These are phyloP conservation scores for Nannizziopsis barbatae DNA, from an alignment of 2,329 filamentous ascomycete species.

Conservation along the genomic window DNA sequence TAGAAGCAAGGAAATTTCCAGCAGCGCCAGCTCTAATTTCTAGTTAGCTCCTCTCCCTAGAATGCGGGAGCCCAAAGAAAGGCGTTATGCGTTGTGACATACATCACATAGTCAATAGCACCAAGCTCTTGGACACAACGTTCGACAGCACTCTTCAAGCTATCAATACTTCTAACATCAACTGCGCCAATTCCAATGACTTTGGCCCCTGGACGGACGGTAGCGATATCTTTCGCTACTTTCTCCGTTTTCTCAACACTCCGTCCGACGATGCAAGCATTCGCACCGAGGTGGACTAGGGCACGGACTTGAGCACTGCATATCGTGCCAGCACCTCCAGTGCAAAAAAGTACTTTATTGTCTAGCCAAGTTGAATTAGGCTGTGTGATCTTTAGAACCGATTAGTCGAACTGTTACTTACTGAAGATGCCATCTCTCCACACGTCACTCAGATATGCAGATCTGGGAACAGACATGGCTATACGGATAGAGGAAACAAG, in stretches of 20 bases:
- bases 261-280: conserved; percentile 88
- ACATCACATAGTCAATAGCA: conserved; percentile 87
- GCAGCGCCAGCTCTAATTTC: conserved; percentile 66
- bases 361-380: conserved; percentile 39
- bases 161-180: conserved; percentile 62
- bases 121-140: conserved; percentile 73
- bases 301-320: conserved; percentile 90
- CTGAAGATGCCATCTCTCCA: conserved; percentile 85
- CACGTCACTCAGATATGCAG: conserved; percentile 66
- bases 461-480: conserved; percentile 57
- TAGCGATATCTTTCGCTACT: conserved; percentile 70
- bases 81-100: conserved; percentile 28
- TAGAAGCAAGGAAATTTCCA: conserved; percentile 85
- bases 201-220: conserved; percentile 63
- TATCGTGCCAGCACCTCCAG: conserved; percentile 84
- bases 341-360: conserved; percentile 86
- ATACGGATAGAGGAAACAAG: too few species aligned
- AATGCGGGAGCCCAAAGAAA: conserved; percentile 7
- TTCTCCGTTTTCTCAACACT: conserved; percentile 77
- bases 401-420: conserved; percentile 31
- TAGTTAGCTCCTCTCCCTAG: conserved; percentile 7
- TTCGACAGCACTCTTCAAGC: conserved; percentile 62
- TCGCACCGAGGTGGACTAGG: conserved; percentile 77
- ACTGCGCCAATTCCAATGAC: conserved; percentile 72
- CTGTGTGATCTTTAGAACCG: background rate